Percentiles rank a stretch among this genome's conserved stretches.
Conservation (phyloP, 2,329 filamentous ascomycete genomes). For the Fusarium foetens region DNA sequence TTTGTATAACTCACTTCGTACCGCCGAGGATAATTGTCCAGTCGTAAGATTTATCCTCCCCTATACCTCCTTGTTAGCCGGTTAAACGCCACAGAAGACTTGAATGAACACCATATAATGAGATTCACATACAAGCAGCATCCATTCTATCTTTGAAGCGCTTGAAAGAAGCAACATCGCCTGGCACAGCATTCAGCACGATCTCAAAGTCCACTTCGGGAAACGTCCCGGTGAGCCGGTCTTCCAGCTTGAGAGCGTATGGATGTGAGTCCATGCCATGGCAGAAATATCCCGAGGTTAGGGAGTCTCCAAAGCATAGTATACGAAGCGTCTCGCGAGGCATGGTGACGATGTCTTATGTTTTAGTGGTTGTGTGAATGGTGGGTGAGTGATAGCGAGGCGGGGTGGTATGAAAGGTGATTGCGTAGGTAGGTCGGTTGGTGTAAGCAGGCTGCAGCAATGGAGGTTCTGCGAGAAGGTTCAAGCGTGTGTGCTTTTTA, state of each 20-base stretch:
- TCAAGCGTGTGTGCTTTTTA: not conserved
- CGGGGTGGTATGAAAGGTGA: constrained; percentile 2
- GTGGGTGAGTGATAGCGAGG: constrained; percentile 6
- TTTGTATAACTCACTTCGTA: constrained; percentile 62
- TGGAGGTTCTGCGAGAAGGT: not conserved
- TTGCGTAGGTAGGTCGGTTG: constrained; percentile 4
- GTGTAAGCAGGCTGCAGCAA: constrained; percentile 29
- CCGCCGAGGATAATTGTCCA: constrained; percentile 73
- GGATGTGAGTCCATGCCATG: constrained; percentile 59
- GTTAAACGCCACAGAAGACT: not conserved
- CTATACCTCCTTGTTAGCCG: constrained; percentile 24
- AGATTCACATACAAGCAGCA: constrained; percentile 48
- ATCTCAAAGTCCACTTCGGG: constrained; percentile 56
- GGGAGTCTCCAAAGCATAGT: constrained; percentile 73
- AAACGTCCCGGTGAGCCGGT: constrained; percentile 59
- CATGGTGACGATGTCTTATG: constrained; percentile 33
- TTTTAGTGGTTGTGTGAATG: not conserved
- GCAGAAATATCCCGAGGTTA: constrained; percentile 66
- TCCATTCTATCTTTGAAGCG: constrained; percentile 48
- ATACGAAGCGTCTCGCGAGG: constrained; percentile 57
- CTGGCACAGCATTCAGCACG: constrained; percentile 61
- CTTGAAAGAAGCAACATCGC: constrained; percentile 58
- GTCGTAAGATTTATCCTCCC: constrained; percentile 55
- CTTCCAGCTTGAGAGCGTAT: constrained; percentile 61
- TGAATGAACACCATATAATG: not conserved